A percentile compares a stretch with the other conserved stretches of the same genome.
Evolutionary conservation across 176 grass and related monocot species (phyloP).

Genomic region (Triticum monococcum): DNA sequence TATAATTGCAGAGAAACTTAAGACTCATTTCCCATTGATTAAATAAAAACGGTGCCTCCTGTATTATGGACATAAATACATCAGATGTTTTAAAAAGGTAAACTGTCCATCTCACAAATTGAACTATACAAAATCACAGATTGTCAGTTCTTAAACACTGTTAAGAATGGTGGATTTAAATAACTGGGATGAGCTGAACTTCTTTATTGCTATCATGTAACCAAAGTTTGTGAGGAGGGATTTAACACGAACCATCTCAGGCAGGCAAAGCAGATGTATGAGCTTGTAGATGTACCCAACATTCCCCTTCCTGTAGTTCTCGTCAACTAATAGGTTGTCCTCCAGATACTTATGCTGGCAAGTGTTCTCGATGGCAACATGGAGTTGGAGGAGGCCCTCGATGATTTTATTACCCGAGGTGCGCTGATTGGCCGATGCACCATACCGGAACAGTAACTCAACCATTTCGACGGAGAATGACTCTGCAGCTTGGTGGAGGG

Average conservation of each 20-base stretch:
- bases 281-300: constrained; percentile 24
- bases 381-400: constrained; percentile 29
- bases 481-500: constrained; percentile 29
- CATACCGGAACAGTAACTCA: background rate
- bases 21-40: background rate
- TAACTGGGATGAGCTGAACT: constrained; percentile 5
- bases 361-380: constrained; percentile 36
- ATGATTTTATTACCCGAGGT: background rate
- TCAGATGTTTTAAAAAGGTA: background rate
- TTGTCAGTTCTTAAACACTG: background rate
- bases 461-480: constrained; percentile 26
- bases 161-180: background rate
- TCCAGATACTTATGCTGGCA: constrained; percentile 40
- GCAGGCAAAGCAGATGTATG: constrained; percentile 32
- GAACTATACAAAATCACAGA: background rate
- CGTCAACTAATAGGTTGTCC: constrained; percentile 12
- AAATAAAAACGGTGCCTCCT: background rate
- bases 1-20: background rate
- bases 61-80: background rate
- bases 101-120: background rate
- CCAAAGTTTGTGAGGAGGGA: constrained; percentile 12
- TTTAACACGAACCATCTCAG: constrained; percentile 29
- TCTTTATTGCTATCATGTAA: background rate
- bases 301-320: background rate
- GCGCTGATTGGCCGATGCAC: constrained; percentile 15